A percentile compares a stretch with the other conserved stretches of the same genome.
Evolutionary conservation across 148 eudicot species (phyloP).

Genomic region (Fagopyrum esculentum): DNA sequence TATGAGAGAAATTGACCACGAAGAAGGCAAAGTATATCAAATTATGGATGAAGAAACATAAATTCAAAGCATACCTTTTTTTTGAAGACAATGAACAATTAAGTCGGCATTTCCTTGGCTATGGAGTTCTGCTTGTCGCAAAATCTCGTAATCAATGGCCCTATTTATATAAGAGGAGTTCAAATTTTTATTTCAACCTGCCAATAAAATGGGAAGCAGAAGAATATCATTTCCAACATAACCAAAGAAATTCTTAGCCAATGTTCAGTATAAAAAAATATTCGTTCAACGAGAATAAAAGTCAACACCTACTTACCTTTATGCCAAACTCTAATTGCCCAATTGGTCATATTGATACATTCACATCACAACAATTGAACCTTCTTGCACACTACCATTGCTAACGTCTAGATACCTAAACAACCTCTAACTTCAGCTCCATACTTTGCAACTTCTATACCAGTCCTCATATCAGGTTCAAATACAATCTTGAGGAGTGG

Average conservation of each 20-base stretch:
- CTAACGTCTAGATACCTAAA: slow-evolving; percentile 89
- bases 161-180: slow-evolving; percentile 80
- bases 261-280: not conserved
- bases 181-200: slow-evolving; percentile 92
- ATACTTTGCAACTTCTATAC: slow-evolving; percentile 97
- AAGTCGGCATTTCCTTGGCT: slow-evolving; percentile 62
- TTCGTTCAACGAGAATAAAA: not conserved
- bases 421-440: slow-evolving; percentile 92
- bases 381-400: slow-evolving; percentile 99
- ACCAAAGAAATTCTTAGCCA: not conserved
- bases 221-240: not conserved
- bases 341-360: slow-evolving; percentile 75
- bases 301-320: slow-evolving; percentile 41
- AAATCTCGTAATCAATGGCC: slow-evolving; percentile 91
- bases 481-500: slow-evolving; percentile 97
- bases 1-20: not conserved
- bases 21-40: not conserved
- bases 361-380: slow-evolving; percentile 93
- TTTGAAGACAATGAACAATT: slow-evolving; percentile 40
- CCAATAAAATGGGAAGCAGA: slow-evolving; percentile 10
- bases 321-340: slow-evolving; percentile 91
- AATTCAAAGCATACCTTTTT: not conserved
- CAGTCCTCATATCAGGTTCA: slow-evolving; percentile 97
- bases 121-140: slow-evolving; percentile 69
- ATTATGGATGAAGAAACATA: not conserved